These are phyloP conservation scores for Corinectria fuckeliana DNA, from an alignment of 2,329 filamentous ascomycete species.

Conservation along the genomic window DNA sequence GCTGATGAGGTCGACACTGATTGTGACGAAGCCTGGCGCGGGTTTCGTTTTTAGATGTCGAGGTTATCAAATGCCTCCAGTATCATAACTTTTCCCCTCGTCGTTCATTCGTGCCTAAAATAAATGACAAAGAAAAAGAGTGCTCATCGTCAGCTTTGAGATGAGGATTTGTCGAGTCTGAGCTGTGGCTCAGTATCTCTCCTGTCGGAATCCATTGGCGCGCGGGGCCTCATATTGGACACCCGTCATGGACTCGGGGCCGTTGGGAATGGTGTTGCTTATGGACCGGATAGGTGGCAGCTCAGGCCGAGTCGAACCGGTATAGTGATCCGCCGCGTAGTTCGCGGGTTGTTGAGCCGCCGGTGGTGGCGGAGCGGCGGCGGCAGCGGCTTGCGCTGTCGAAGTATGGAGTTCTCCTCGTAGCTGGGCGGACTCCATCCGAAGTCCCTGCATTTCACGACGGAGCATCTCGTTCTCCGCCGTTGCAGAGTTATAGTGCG, in stretches of 20 bases:
- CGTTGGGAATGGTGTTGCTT: conserved; percentile 49
- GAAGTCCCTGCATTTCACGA: conserved; percentile 55
- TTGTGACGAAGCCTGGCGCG: conserved; percentile 12
- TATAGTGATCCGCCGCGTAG: conserved; percentile 42
- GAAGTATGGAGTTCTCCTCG: conserved; percentile 44
- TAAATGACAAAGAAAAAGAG: conserved; percentile 28
- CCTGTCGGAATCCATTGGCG: conserved; percentile 54
- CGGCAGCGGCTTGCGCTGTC: conserved; percentile 36
- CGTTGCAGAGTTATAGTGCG: conserved; percentile 50
- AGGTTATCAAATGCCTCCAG: conserved; percentile 22
- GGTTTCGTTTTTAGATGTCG: conserved; percentile 20
- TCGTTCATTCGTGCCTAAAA: conserved; percentile 37
- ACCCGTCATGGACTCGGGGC: conserved; percentile 69
- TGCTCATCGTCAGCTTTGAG: not conserved
- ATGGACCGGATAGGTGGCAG: conserved; percentile 64
- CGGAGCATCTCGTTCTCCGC: conserved; percentile 57
- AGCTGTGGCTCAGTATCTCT: conserved; percentile 40
- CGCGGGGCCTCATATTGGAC: conserved; percentile 66
- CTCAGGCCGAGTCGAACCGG: conserved; percentile 51
- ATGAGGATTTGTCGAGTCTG: not conserved
- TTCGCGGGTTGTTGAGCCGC: conserved; percentile 30
- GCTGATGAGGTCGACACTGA: conserved; percentile 14
- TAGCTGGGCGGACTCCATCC: conserved; percentile 57
- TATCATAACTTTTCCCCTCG: conserved; percentile 36
- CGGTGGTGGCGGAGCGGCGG: conserved; percentile 26